phyloP scores from a whole-genome alignment of 2,329 filamentous ascomycete genomes.

The Alternaria dauci region DNA sequence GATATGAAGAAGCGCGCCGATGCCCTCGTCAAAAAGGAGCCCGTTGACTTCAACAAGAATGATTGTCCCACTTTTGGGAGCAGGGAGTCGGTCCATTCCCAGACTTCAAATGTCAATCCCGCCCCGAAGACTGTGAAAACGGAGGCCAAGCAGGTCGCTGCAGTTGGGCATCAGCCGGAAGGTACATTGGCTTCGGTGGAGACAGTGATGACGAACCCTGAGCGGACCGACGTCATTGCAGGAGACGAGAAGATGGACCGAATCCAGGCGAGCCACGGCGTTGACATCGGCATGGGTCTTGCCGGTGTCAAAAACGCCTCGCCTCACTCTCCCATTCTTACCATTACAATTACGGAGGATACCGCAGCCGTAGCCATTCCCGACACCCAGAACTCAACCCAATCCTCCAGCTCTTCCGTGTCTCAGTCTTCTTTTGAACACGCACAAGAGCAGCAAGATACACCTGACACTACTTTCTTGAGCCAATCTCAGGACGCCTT shows the following conservation, averaged over 20 bases:
- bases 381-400: not conserved
- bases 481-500: not conserved
- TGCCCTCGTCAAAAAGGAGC: not conserved
- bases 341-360: not conserved
- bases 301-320: accelerated
- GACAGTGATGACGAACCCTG: too few relatives aligned
- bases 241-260: not conserved
- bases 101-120: not conserved
- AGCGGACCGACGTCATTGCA: not conserved
- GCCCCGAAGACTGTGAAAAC: not conserved
- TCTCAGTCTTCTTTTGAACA: not conserved
- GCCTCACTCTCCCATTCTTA: not conserved
- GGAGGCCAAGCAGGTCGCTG: accelerated
- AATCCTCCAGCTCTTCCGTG: accelerated
- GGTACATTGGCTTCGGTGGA: not conserved
- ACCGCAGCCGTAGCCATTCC: not conserved
- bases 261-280: not conserved
- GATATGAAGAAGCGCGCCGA: not conserved
- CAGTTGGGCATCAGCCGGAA: not conserved
- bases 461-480: not conserved
- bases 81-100: not conserved
- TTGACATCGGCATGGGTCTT: too few relatives aligned
- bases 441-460: not conserved
- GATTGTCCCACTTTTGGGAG: not conserved
- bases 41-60: not conserved